phyloP scores from a whole-genome alignment of 352 stramenopile species.

The Phytophthora pseudosyringae region DNA sequence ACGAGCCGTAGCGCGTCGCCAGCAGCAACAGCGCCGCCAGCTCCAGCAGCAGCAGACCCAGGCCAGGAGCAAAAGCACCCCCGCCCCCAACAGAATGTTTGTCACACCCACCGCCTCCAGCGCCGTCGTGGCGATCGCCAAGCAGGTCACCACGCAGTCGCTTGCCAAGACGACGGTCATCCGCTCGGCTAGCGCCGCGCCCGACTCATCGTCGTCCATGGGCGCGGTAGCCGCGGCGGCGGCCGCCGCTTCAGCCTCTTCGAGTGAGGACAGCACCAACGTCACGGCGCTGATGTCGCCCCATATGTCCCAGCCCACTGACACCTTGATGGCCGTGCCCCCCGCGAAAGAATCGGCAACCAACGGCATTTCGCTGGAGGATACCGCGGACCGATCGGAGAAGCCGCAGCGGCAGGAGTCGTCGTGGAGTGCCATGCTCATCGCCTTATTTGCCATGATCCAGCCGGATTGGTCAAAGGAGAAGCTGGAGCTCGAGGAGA shows the following conservation, averaged over 20 bases:
- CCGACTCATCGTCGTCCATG: constrained; percentile 24
- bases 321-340: constrained; percentile 1
- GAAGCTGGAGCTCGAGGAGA: constrained; percentile 41
- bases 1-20: constrained; percentile 44
- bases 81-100: constrained; percentile 13
- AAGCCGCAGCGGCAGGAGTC: constrained; percentile 21
- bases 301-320: constrained; percentile 7
- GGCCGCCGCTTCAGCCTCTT: constrained; percentile 3
- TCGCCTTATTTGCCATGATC: constrained; percentile 70
- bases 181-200: constrained; percentile 26
- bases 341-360: constrained; percentile 12
- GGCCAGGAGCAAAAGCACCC: constrained; percentile 11
- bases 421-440: constrained; percentile 62
- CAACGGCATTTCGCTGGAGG: constrained; percentile 4
- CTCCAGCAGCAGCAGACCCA: constrained; percentile 17
- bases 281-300: constrained; percentile 5
- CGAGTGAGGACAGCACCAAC: constrained; percentile 18
- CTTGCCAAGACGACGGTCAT: constrained; percentile 27
- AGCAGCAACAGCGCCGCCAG: constrained; percentile 31
- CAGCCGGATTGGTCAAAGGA: constrained; percentile 61
- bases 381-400: constrained; percentile 12
- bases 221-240: constrained; percentile 11
- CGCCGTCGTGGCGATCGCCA: constrained; percentile 23
- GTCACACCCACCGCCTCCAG: constrained; percentile 20
- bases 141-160: constrained; percentile 10